Base-by-base conservation (phyloP, 495 filamentous ascomycete species). In the Podospora fimiseda region DNA sequence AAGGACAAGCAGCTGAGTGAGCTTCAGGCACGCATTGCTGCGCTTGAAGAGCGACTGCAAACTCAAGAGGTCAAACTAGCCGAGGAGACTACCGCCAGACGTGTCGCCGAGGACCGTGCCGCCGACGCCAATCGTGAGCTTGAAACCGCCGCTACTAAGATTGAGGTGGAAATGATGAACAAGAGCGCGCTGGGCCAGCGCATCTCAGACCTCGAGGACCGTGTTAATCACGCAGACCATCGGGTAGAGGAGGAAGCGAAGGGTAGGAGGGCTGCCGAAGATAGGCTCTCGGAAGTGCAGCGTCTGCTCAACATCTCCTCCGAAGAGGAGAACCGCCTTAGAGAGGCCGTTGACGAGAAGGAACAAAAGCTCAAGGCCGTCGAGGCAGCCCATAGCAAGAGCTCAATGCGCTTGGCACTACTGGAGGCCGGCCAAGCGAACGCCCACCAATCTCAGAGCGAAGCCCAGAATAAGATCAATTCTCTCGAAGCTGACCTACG, bases 301-400 rank as follows among this genome's bases (percentile, higher is more conserved):
- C 78, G 80, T 51, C 75, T 85, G 15, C 74, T 93, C 5, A 81
- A 83, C 54, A 78, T 85, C 55, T 74, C 76, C 38, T 73, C 76
- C 6, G 85, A 87, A 36, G 85, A 92, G 61, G 87, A 93, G 57
- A 73, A 71, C 44, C 82, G 85, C 24, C 80, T 93, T 49, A 79
- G 85, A 30, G 79, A 86, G 52, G 75, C 84, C 20, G 75, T 86
- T 14, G 82, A 85, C 20, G 83, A 89, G 57, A 83, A 82, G 21
- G 84, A 76, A 27, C 61, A 69, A 5, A 72, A 62, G 61, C 68
- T 78, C 37, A 74, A 66, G 60, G 40, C 50, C 7, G 53, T 70
- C 24, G 77, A 83, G 57, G 63, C 75, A 38, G 60, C 67, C 5
- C 68, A 74, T 13, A 68, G 67, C 50, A 76, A 81, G 67, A 76